Conservation (phyloP, 805 yeast genomes). For the Metschnikowia borealis region DNA sequence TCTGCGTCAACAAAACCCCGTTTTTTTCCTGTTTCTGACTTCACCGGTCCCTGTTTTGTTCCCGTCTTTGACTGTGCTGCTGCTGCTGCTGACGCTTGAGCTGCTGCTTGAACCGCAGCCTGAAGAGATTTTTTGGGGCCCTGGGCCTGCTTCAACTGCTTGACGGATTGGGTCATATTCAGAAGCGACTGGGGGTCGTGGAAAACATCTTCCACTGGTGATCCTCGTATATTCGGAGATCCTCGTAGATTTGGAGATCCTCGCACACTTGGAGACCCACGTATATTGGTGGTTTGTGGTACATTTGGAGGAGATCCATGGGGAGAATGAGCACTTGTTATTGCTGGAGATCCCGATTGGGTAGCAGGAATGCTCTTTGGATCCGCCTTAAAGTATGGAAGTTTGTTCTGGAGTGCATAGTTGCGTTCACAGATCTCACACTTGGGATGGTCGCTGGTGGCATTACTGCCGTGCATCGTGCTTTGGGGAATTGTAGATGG, state of each 20-base stretch:
- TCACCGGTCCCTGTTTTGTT: no score
- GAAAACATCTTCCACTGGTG: conserved; percentile 3
- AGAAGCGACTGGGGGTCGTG: background rate
- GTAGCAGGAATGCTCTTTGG: background rate
- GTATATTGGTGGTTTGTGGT: no score
- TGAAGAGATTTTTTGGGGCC: no score
- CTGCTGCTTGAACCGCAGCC: no score
- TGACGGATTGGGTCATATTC: background rate
- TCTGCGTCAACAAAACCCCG: no score
- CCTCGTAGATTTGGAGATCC: no score
- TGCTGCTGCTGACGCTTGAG: no score
- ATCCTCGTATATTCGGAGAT: background rate
- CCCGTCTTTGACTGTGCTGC: no score
- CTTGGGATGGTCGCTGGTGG: background rate
- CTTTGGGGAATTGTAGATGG: background rate
- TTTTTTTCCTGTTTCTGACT: no score
- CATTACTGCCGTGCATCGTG: background rate
- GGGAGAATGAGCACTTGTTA: background rate
- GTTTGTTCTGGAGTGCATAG: conserved; percentile 1
- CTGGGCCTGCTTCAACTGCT: background rate
- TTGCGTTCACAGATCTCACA: conserved; percentile 5
- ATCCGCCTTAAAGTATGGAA: conserved; percentile 1
- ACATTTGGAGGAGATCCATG: background rate
- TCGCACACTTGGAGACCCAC: no score
- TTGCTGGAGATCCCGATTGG: background rate